Evolutionary conservation across 805 yeast species (phyloP), one percentile per base, ranked within the genome.

Genomic region (Kazachstania martiniae): DNA sequence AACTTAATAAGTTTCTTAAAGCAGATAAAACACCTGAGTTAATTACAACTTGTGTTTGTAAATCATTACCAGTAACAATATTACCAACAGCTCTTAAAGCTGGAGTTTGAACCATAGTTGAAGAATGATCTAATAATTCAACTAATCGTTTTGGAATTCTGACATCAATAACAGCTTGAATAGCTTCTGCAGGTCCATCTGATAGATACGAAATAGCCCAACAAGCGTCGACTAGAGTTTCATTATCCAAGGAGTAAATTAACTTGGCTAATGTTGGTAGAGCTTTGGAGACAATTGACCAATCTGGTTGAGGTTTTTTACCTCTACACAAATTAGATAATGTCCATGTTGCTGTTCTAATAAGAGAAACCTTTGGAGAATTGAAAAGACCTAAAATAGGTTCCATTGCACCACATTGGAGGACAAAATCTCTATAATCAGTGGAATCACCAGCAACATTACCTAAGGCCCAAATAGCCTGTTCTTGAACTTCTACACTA

Each of bases 401-500:
- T 41, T 72, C 77, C 81, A 91, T 81, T 16, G 96, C 96, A 42
- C 80, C 77, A 48, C 85, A 79, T 27, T 69, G 62, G 46, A 91
- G 67, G 28, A 91, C 97, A 48, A 70, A 79, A 63, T 91, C 97
- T 64, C 98, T 77, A 67, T 76, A 85, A 26, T 69, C 65, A 7
- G 95, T 72, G 12, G 95, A 84, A 58, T 91, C 98, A 59, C 98
- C 98, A 18, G 98, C 97, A 57, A 91, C 95, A 57, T 91, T 91
- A 62, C 98, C 98, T 44, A 91, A 67, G 18, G 98, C 97, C 98
- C 98, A 91, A 46, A 91, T 89, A 10, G 97, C 97, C 64, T 91
- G 98, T 61, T 91, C 98, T 61, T 85, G 84, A 36, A 91, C 96
- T 53, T 91, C 97, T 37, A 77, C 66, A 26, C 93, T 83, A 37